Evolutionary conservation across 2,329 filamentous ascomycete species (phyloP).

Genomic region (Trichoderma sp.): DNA sequence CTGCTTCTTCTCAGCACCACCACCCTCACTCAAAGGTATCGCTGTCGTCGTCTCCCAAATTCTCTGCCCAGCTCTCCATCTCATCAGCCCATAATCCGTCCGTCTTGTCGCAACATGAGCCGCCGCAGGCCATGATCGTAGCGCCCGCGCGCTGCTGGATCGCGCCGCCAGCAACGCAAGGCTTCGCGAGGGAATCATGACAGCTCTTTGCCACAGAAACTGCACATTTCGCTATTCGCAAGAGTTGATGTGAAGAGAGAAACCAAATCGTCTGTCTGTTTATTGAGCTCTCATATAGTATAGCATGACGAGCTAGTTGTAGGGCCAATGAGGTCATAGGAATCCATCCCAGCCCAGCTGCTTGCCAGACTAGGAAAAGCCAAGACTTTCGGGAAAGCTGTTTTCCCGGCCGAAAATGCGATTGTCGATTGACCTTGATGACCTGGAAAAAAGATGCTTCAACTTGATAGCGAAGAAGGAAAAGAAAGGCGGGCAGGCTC

Average conservation of each 20-base stretch:
- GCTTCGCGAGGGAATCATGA: conserved; percentile 32
- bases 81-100: not conserved
- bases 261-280: not conserved
- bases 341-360: not conserved
- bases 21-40: conserved; percentile 17
- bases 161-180: conserved; percentile 22
- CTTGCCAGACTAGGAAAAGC: conserved; percentile 19
- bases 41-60: conserved; percentile 28
- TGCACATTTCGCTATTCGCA: conserved; percentile 1
- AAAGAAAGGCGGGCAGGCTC: not conserved
- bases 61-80: conserved; percentile 18
- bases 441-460: not conserved
- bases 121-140: not conserved
- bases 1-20: conserved; percentile 55
- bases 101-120: not conserved
- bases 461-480: not conserved
- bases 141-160: conserved; percentile 14
- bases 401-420: conserved; percentile 25
- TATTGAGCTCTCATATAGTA: not conserved
- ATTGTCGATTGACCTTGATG: not conserved
- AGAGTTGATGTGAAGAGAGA: conserved; percentile 16
- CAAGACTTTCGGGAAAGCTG: conserved; percentile 26
- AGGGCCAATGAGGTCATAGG: conserved; percentile 25
- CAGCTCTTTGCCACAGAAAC: conserved; percentile 4
- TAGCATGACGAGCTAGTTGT: conserved; percentile 12